Conservation (phyloP, 2,329 filamentous ascomycete species). For the Pseudocercospora eumusae region DNA sequence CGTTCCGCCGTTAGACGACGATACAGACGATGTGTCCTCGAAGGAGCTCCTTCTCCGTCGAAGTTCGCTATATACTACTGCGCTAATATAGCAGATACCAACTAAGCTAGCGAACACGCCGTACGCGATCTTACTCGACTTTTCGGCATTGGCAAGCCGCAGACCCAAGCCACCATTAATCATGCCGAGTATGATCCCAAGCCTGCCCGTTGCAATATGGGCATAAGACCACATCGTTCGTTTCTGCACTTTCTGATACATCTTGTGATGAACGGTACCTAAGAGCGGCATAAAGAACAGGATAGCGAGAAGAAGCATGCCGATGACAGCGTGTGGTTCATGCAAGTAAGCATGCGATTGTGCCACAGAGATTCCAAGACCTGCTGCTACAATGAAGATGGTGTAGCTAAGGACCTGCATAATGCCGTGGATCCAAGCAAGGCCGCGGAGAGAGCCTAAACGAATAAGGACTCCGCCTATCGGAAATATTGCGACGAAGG, state of each 20-base stretch:
- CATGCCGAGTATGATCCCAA: constrained; percentile 54
- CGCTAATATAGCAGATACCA: not conserved
- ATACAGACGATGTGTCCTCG: too few species aligned
- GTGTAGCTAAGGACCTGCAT: constrained; percentile 54
- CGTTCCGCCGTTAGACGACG: too few species aligned
- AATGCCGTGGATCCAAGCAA: constrained; percentile 48
- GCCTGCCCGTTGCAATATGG: constrained; percentile 35
- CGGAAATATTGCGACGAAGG: constrained; percentile 51
- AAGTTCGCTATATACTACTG: not conserved
- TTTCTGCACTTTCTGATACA: constrained; percentile 51
- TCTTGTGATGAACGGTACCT: constrained; percentile 54
- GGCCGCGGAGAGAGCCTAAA: constrained; percentile 45
- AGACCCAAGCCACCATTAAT: constrained; percentile 61
- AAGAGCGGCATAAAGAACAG: constrained; percentile 56
- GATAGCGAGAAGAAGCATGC: constrained; percentile 52
- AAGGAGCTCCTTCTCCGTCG: not conserved
- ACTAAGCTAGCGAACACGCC: not conserved
- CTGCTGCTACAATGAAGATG: constrained; percentile 52
- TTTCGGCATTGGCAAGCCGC: constrained; percentile 36
- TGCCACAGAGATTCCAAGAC: constrained; percentile 55
- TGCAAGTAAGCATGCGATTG: constrained; percentile 42
- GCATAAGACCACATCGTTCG: constrained; percentile 51
- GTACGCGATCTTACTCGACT: not conserved
- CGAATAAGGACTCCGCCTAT: constrained; percentile 48
- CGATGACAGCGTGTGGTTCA: constrained; percentile 55